Percentiles rank a stretch among this genome's conserved stretches.
phyloP scores from a whole-genome alignment of 352 stramenopile genomes.

The Phytophthora idaei region DNA sequence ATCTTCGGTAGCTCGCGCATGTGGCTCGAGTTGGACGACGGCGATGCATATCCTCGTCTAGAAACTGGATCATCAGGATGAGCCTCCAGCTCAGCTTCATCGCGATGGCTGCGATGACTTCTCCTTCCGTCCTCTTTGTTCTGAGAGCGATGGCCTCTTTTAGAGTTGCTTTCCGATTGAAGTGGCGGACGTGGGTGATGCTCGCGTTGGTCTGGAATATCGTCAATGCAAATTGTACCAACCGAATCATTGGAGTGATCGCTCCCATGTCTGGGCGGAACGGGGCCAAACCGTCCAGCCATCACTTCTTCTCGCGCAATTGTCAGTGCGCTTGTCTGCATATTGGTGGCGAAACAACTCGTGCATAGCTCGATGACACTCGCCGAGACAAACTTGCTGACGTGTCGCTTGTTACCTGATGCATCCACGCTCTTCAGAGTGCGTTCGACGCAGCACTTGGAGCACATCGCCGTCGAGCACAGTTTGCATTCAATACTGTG shows the following conservation, averaged over 20 bases:
- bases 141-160: constrained; percentile 11
- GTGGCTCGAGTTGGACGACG: constrained; percentile 7
- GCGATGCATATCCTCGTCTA: constrained; percentile 23
- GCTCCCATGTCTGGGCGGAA: constrained; percentile 18
- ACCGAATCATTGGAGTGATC: constrained; percentile 18
- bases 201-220: constrained; percentile 35
- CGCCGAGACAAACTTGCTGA: constrained; percentile 43
- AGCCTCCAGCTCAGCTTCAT: constrained; percentile 8
- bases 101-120: constrained; percentile 17
- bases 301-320: constrained; percentile 55
- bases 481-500: constrained; percentile 49
- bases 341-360: constrained; percentile 38
- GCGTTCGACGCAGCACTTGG: constrained; percentile 47
- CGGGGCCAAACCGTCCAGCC: constrained; percentile 37
- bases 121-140: constrained; percentile 16
- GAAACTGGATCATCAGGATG: constrained; percentile 7
- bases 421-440: constrained; percentile 47
- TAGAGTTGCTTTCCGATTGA: constrained; percentile 21
- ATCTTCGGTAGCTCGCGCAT: constrained; percentile 15
- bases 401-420: constrained; percentile 32
- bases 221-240: constrained; percentile 39
- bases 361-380: constrained; percentile 45
- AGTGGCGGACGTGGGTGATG: constrained; percentile 24
- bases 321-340: constrained; percentile 41
- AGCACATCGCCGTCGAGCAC: constrained; percentile 53